Percentiles rank a stretch among this genome's conserved stretches.
Conservation (phyloP, 768 basidiomycete genomes). For the Rhizopogon sp. region DNA sequence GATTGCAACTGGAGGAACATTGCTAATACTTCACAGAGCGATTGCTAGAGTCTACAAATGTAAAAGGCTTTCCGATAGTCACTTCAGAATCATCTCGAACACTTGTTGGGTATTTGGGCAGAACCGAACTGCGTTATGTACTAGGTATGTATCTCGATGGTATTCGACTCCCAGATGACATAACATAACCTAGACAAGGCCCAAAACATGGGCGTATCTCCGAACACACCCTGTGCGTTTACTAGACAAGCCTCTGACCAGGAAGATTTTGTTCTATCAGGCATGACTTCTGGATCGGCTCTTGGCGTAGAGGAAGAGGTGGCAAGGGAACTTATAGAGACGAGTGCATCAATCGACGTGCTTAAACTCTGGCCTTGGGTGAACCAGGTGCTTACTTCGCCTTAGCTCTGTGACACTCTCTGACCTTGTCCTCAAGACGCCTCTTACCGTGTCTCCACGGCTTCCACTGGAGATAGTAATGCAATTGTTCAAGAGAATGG, state of each 20-base stretch:
- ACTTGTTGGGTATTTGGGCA: constrained; percentile 83
- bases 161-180: background rate
- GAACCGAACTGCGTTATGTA: constrained; percentile 81
- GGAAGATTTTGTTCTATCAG: constrained; percentile 43
- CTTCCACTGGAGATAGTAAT: constrained; percentile 94
- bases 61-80: constrained; percentile 92
- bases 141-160: constrained; percentile 48
- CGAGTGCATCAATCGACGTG: constrained; percentile 48
- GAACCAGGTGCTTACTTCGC: constrained; percentile 62
- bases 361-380: constrained; percentile 87
- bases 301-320: constrained; percentile 67
- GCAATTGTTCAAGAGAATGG: constrained; percentile 97
- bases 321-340: constrained; percentile 58
- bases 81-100: constrained; percentile 52
- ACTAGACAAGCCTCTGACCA: constrained; percentile 42
- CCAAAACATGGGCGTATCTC: constrained; percentile 52
- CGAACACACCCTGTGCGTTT: constrained; percentile 73
- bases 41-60: constrained; percentile 63
- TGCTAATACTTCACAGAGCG: constrained; percentile 44
- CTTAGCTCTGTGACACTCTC: background rate
- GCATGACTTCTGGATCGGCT: constrained; percentile 39
- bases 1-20: background rate
- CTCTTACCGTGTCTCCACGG: constrained; percentile 87
- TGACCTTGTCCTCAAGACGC: constrained; percentile 53
- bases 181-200: constrained; percentile 55